Evolutionary conservation across 306 rosid genomes (phyloP).

Genomic region (Gastrolobium villosum): DNA sequence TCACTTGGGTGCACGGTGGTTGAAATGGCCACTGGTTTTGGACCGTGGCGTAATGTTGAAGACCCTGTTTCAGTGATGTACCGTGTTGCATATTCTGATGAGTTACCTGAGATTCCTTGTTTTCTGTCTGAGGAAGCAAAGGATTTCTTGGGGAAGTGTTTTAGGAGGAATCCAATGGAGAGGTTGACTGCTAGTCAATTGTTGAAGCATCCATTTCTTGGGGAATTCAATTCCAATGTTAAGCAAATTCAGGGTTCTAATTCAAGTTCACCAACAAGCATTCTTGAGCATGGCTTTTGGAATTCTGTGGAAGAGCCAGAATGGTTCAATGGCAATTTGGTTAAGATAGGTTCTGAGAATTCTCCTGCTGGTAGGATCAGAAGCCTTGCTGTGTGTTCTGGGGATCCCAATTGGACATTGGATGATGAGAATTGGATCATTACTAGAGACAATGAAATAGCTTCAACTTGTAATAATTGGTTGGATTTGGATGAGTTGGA

Average conservation of each 20-base stretch:
- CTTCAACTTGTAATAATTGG: conserved; percentile 39
- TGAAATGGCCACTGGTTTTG: conserved; percentile 76
- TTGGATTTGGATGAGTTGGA: conserved; percentile 35
- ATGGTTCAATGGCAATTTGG: conserved; percentile 31
- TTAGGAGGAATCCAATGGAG: conserved; percentile 74
- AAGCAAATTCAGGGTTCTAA: conserved; percentile 56
- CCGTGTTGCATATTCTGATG: conserved; percentile 71
- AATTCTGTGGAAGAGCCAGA: conserved; percentile 67
- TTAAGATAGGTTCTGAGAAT: conserved; percentile 26
- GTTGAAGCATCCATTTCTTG: conserved; percentile 81
- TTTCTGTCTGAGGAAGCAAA: conserved; percentile 77
- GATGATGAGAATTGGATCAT: conserved; percentile 70
- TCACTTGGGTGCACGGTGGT: conserved; percentile 89
- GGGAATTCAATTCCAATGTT: conserved; percentile 47
- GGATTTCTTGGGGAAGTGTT: conserved; percentile 86
- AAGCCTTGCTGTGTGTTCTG: conserved; percentile 62
- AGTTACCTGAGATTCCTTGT: conserved; percentile 75
- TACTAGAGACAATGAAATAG: conserved; percentile 51
- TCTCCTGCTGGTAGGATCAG: conserved; percentile 67
- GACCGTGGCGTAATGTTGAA: conserved; percentile 75
- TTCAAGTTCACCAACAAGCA: conserved; percentile 85
- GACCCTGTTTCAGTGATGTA: conserved; percentile 73
- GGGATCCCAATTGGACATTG: conserved; percentile 63
- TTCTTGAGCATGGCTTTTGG: conserved; percentile 87
- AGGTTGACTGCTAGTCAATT: conserved; percentile 83